Evolutionary conservation across 2,329 filamentous ascomycete species (phyloP).

Genomic region (Penicillium sclerotiorum): DNA sequence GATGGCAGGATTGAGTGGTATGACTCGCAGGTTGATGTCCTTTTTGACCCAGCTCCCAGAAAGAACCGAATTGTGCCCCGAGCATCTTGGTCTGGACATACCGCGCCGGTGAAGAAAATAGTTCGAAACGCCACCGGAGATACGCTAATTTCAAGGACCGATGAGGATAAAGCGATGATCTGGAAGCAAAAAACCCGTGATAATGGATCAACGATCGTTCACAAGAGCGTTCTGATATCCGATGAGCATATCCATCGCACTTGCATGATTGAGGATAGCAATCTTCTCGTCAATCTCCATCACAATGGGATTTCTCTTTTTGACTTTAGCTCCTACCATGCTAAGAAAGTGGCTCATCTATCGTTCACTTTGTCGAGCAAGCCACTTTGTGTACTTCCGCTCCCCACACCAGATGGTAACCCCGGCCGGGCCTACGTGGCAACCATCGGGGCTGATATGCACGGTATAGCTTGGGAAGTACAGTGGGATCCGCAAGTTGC

Average conservation of each 20-base stretch:
- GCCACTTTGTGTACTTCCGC: conserved; percentile 75
- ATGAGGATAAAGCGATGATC: conserved; percentile 75
- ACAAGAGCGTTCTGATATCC: conserved; percentile 69
- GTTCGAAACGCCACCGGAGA: conserved; percentile 81
- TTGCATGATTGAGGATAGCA: conserved; percentile 73
- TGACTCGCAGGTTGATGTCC: conserved; percentile 72
- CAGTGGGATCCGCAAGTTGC: conserved; percentile 58
- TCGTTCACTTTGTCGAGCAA: conserved; percentile 66
- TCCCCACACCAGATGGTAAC: conserved; percentile 63
- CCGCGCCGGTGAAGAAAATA: conserved; percentile 77
- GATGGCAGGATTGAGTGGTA: conserved; percentile 83
- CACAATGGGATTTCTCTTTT: conserved; percentile 72
- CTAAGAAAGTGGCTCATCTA: conserved; percentile 61
- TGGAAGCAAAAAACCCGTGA: conserved; percentile 70
- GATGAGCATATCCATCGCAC: conserved; percentile 76
- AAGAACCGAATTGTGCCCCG: conserved; percentile 62
- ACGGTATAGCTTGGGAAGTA: conserved; percentile 81
- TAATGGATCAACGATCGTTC: conserved; percentile 59
- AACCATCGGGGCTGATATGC: conserved; percentile 77
- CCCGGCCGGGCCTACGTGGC: conserved; percentile 68
- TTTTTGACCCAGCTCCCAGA: conserved; percentile 73
- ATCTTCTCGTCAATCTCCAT: conserved; percentile 79
- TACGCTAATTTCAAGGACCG: conserved; percentile 78
- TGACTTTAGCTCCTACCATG: conserved; percentile 69
- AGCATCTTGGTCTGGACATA: conserved; percentile 82